Evolutionary conservation across 352 stramenopile species (phyloP), one percentile per base, ranked within the genome.

Genomic region (Phytophthora sansomeana): DNA sequence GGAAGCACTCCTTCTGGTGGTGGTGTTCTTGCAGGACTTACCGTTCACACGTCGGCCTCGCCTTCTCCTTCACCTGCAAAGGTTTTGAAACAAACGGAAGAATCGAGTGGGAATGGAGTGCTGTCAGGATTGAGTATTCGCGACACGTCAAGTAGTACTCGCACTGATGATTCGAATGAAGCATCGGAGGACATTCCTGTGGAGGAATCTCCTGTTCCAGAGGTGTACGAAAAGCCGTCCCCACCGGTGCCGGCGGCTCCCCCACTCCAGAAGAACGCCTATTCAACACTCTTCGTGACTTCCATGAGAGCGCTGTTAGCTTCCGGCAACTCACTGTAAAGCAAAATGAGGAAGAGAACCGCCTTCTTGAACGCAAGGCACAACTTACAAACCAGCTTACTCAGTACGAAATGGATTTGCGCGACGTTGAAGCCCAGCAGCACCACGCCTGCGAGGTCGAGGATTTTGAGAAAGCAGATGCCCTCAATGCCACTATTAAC

Each of bases 381-480:
- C 77, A 91, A 51, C 72, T 93, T 1, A 68, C 77, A 24, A 80
- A 81, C 47, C 87, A 92, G 56, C 51, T 96, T n/a, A 86, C 74
- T 28, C 84, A 93, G 65, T 92, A 90, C 52, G 83, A 92, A 59
- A 77, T 93, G 43, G 87, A 96, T 65, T 65, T 96, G 29, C 77
- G 75, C 11, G 80, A 88, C 8, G 78, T 96, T n/a, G 87, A 96
- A 60, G 85, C 79, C 10, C 83, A 93, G 65, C 87, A 96, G 49
- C 79, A 94, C 16, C 85, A 91, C 44, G 85, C 87, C 2, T 85
- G 80, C 38, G 84, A 93, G 57, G 75, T 92, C 29, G 87, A 96
- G 49, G 87, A 96, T 72, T 96, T 96, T 50, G 87, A 96, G 46
- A 89, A 88, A 33, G 87, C 87, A 0, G 87, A 96, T 47, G 81